phyloP scores from a whole-genome alignment of 306 rosid genomes.

The Lotus japonicus region DNA sequence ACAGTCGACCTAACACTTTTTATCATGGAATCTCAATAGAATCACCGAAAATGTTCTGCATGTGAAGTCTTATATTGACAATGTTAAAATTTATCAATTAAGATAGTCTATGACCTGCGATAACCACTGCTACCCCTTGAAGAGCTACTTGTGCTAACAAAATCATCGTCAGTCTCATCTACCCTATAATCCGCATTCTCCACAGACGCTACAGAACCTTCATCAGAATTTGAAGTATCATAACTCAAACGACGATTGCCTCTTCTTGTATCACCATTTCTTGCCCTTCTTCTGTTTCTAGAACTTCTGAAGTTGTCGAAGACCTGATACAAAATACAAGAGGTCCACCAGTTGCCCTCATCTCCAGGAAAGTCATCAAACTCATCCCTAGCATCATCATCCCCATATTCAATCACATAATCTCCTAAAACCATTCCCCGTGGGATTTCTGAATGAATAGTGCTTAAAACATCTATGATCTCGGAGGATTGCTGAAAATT shows the following conservation, averaged over 20 bases:
- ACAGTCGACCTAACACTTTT: too few species aligned
- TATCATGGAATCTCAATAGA: too few species aligned
- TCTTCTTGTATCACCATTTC: slow-evolving; percentile 62
- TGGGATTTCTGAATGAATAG: slow-evolving; percentile 90
- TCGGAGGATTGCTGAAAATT: slow-evolving; percentile 96
- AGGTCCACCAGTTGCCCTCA: slow-evolving; percentile 96
- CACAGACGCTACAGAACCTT: slow-evolving; percentile 69
- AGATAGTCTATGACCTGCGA: slow-evolving; percentile 50
- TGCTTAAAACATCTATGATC: slow-evolving; percentile 92
- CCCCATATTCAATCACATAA: slow-evolving; percentile 93
- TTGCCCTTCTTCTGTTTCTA: slow-evolving; percentile 78
- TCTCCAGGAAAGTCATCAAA: slow-evolving; percentile 82
- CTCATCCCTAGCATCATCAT: slow-evolving; percentile 74
- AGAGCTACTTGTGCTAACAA: slow-evolving; percentile 46
- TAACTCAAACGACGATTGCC: slow-evolving; percentile 62
- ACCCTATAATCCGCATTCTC: slow-evolving; percentile 59
- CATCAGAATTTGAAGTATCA: slow-evolving; percentile 76
- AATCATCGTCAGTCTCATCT: slow-evolving; percentile 74
- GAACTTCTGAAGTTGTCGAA: slow-evolving; percentile 84
- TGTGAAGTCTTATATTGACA: too few species aligned
- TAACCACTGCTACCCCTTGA: slow-evolving; percentile 57
- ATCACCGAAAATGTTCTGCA: too few species aligned
- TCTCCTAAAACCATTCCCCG: slow-evolving; percentile 90
- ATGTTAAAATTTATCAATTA: not conserved
- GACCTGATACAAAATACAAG: slow-evolving; percentile 85